Conservation (phyloP, 2,329 filamentous ascomycete species). For the Colletotrichum orbiculare region DNA sequence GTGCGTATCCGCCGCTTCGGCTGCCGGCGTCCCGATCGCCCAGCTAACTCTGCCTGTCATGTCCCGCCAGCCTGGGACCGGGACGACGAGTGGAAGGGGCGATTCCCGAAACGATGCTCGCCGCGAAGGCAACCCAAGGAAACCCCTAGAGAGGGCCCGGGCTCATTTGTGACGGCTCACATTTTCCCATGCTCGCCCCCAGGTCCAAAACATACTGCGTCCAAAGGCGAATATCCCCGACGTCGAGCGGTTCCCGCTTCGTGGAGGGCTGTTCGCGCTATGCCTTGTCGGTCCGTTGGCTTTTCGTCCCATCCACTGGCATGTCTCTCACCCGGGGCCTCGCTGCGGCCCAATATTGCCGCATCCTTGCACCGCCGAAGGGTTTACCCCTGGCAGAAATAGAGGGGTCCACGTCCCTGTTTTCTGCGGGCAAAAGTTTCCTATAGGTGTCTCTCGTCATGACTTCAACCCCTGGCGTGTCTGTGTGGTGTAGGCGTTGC, state of each 20-base stretch:
- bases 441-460: neutral
- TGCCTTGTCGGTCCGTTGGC: constrained; percentile 18
- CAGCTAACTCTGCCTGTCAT: neutral
- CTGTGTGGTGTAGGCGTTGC: too few relatives aligned
- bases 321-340: constrained; percentile 25
- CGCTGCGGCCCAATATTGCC: constrained; percentile 31
- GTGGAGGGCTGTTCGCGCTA: neutral
- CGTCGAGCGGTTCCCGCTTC: neutral
- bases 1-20: too few relatives aligned
- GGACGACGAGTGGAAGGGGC: constrained; percentile 1
- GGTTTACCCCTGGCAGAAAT: constrained; percentile 20
- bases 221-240: constrained; percentile 16
- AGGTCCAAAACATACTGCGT: constrained; percentile 7
- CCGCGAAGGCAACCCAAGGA: neutral
- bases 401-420: constrained; percentile 6
- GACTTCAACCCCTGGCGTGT: neutral
- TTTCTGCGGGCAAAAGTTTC: neutral
- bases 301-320: neutral
- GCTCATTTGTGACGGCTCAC: constrained; percentile 14
- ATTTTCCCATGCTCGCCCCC: constrained; percentile 2
- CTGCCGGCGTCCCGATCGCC: neutral
- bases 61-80: constrained; percentile 24
- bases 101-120: too few relatives aligned
- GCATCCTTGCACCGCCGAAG: constrained; percentile 26
- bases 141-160: neutral